A percentile compares a stretch with the other conserved stretches of the same genome.
Conservation (phyloP, 2,329 filamentous ascomycete genomes). For the Monilinia aucupariae region DNA sequence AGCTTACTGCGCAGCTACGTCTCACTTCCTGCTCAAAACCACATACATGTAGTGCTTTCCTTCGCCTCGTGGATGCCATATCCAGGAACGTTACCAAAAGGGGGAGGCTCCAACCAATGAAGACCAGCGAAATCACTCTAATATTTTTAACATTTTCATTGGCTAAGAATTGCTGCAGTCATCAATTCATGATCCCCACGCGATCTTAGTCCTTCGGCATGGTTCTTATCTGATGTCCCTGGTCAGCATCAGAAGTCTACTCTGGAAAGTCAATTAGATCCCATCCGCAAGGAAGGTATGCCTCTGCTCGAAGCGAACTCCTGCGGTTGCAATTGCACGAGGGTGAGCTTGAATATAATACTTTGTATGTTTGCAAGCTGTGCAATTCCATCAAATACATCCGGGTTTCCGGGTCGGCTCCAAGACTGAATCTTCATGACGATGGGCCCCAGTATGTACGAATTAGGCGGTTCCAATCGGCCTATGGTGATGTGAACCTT, state of each 20-base stretch:
- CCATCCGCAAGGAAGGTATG: background rate
- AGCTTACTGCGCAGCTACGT: background rate
- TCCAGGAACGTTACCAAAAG: constrained; percentile 6
- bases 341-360: background rate
- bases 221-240: background rate
- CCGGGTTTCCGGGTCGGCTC: background rate
- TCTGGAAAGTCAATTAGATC: background rate
- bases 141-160: background rate
- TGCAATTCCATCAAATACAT: background rate
- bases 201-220: background rate
- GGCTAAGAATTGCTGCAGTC: background rate
- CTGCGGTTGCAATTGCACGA: background rate
- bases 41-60: background rate
- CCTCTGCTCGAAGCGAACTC: background rate
- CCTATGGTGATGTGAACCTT: background rate
- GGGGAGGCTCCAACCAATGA: background rate
- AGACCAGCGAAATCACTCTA: background rate
- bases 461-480: background rate
- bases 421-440: background rate
- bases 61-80: constrained; percentile 3
- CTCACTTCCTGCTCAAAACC: background rate
- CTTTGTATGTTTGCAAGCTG: background rate
- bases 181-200: constrained; percentile 6
- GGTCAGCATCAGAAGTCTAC: background rate
- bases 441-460: background rate